Conservation (phyloP, 176 grass and related monocot species). For the Eragrostis nindensis region DNA sequence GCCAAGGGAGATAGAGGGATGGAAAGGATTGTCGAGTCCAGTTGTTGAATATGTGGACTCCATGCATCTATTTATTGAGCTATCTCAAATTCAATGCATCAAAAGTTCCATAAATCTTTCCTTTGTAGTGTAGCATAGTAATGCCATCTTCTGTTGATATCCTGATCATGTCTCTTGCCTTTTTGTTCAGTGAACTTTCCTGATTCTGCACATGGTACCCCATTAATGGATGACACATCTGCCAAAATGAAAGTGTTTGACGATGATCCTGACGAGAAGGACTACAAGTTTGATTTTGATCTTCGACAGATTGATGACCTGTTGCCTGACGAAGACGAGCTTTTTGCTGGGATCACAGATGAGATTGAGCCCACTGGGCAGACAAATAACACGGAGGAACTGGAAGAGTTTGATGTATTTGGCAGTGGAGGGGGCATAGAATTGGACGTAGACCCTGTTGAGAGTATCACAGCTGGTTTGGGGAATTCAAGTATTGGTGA, state of each 20-base stretch:
- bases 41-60: neutral
- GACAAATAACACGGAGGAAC: slow-evolving; percentile 54
- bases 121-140: neutral
- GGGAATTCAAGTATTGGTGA: slow-evolving; percentile 63
- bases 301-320: slow-evolving; percentile 57
- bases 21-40: neutral
- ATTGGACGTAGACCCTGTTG: slow-evolving; percentile 71
- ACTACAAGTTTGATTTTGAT: slow-evolving; percentile 66
- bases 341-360: slow-evolving; percentile 70
- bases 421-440: slow-evolving; percentile 87
- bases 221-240: slow-evolving; percentile 51
- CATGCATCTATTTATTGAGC: neutral
- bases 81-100: neutral
- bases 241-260: slow-evolving; percentile 39
- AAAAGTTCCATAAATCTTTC: neutral
- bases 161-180: neutral
- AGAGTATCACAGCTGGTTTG: slow-evolving; percentile 63
- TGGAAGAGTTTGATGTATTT: slow-evolving; percentile 93
- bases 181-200: slow-evolving; percentile 50
- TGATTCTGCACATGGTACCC: slow-evolving; percentile 53
- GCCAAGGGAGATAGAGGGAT: neutral
- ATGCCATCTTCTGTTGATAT: neutral
- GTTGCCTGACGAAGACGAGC: slow-evolving; percentile 84
- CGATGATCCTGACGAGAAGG: slow-evolving; percentile 56
- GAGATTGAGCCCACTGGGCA: slow-evolving; percentile 48